A percentile compares a stretch with the other conserved stretches of the same genome.
phyloP scores from a whole-genome alignment of 176 grass and related monocot genomes.

The Oryza nivara region DNA sequence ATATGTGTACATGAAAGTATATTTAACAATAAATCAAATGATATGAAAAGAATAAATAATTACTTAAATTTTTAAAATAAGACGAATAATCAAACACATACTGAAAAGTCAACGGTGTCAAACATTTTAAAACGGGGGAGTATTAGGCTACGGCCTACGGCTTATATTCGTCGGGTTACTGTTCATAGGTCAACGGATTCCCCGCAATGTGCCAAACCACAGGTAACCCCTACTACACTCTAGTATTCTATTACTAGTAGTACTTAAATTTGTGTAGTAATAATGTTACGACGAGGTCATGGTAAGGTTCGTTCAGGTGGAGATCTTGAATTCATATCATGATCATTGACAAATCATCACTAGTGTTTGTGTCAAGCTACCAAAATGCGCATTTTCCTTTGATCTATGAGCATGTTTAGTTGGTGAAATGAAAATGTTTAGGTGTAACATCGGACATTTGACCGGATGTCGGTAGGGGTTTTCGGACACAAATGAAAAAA shows the following conservation, averaged over 20 bases:
- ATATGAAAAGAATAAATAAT: too few species aligned
- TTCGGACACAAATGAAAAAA: too few species aligned
- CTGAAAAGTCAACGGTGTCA: too few species aligned
- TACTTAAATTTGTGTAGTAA: background rate
- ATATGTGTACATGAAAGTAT: too few species aligned
- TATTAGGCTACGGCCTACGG: background rate
- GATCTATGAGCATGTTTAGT: too few species aligned
- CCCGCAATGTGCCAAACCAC: background rate
- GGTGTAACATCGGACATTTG: too few species aligned
- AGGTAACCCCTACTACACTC: background rate
- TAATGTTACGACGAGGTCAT: background rate
- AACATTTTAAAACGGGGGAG: too few species aligned
- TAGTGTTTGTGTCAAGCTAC: background rate
- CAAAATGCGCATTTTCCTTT: background rate
- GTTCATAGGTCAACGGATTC: slow-evolving; percentile 3
- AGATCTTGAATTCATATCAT: background rate
- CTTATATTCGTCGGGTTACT: background rate
- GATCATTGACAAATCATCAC: background rate
- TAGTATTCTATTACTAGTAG: background rate
- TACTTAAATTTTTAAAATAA: too few species aligned
- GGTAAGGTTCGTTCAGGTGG: background rate
- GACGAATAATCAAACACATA: too few species aligned
- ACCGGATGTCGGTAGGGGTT: too few species aligned
- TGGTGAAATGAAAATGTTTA: too few species aligned
- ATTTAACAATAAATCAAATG: too few species aligned